Base-by-base conservation (phyloP, 2,329 filamentous ascomycete genomes). In the Corynespora cassiicola region DNA sequence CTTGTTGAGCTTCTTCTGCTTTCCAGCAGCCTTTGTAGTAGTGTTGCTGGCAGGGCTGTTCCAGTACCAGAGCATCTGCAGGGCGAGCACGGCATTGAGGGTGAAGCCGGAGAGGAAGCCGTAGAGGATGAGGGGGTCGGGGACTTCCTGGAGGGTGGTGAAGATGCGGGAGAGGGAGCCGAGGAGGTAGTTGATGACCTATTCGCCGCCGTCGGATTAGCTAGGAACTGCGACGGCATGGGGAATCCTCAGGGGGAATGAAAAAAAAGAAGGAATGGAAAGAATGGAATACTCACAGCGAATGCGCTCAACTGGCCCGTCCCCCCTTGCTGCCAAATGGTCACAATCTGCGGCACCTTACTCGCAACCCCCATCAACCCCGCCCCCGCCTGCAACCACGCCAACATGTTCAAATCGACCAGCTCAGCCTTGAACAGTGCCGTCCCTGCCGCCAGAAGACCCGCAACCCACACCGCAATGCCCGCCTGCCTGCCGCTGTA, bases 181-280 rank as follows among this genome's bases (percentile, higher is more conserved):
- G 56, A 85, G 78, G 60, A 99, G 88, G 73, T 96, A 99, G 78
- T 96, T 97, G 81, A 99, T 96, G 56, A 99, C 90, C 91, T 96
- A 59, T 41, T 28, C 5, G 30, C 30, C 7, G 14, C 15, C 15
- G n/a, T 14, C 11, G n/a, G 7, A 24, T 30, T 16, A 38, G 34
- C 31, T 5, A 4, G 6, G 6, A n/a, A n/a, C n/a, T n/a, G n/a
- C n/a, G n/a, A n/a, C n/a, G n/a, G n/a, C n/a, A n/a, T 16, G 17
- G 7, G 19, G 7, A 27, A 22, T 17, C 16, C 21, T 18, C 30
- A 23, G 21, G 28, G 23, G 10, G 22, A 15, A 27, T 27, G 11
- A 3, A 19, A 14, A 22, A 17, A 19, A 10, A 32, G 25, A 26
- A 8, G 14, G 7, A 20, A 11, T 6, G 7, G 8, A 16, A n/a